Conservation (phyloP, 2,329 filamentous ascomycete genomes). For the Fusarium torreyae region DNA sequence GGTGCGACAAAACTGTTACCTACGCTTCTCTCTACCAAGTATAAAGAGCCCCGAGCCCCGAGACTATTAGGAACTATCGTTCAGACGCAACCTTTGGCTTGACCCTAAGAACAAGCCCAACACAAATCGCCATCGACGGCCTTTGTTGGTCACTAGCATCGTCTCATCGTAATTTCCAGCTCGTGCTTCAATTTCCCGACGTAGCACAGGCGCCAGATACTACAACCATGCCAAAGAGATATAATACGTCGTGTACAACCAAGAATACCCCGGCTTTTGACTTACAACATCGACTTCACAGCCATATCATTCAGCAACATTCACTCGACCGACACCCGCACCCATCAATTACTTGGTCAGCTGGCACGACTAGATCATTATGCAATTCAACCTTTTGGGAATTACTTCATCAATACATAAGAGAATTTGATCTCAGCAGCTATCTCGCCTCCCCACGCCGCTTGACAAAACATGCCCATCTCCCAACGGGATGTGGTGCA, state of each 20-base stretch:
- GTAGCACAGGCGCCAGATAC: background rate
- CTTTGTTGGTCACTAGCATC: too few species aligned
- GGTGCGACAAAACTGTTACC: slow-evolving; percentile 33
- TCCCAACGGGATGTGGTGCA: slow-evolving; percentile 25
- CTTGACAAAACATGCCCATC: slow-evolving; percentile 40
- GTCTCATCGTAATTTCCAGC: slow-evolving; percentile 42
- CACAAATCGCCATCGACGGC: too few species aligned
- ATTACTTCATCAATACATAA: slow-evolving; percentile 45
- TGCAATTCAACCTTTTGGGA: slow-evolving; percentile 25
- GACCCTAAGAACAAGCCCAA: slow-evolving; percentile 10
- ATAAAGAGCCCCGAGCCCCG: slow-evolving; percentile 23
- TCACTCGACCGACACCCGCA: too few species aligned
- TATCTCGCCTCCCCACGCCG: slow-evolving; percentile 16
- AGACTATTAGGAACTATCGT: slow-evolving; percentile 1
- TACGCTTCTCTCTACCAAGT: slow-evolving; percentile 4
- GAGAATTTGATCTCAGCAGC: slow-evolving; percentile 40
- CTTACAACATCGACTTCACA: background rate
- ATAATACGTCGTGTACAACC: too few species aligned
- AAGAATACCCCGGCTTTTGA: background rate
- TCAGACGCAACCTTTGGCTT: slow-evolving; percentile 1
- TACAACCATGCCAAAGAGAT: too few species aligned
- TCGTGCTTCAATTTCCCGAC: slow-evolving; percentile 30
- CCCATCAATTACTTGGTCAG: too few species aligned
- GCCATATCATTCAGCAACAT: background rate
- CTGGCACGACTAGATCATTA: slow-evolving; percentile 13